These are phyloP conservation scores for Fusarium napiforme DNA, from an alignment of 2,329 filamentous ascomycete species.

Conservation along the genomic window DNA sequence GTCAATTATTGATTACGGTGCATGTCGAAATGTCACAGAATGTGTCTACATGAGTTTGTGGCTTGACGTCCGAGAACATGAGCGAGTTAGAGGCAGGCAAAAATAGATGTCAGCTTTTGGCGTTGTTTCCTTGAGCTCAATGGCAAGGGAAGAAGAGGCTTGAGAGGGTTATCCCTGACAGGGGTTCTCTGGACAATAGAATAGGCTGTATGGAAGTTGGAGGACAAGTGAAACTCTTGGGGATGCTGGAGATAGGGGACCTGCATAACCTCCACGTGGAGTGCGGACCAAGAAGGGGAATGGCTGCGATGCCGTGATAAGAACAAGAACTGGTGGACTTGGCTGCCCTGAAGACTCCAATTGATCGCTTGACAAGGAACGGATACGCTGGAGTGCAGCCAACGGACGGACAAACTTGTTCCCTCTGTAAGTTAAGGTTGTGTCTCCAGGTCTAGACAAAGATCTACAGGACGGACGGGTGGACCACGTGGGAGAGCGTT, in stretches of 20 bases:
- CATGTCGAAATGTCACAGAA: slow-evolving; percentile 2
- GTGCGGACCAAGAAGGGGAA: slow-evolving; percentile 18
- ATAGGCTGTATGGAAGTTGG: not conserved
- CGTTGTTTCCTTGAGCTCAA: not conserved
- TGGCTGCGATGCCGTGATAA: slow-evolving; percentile 22
- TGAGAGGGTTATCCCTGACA: slow-evolving; percentile 12
- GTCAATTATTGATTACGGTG: not conserved
- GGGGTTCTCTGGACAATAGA: slow-evolving; percentile 1
- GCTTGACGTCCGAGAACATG: slow-evolving; percentile 19
- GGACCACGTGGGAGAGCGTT: slow-evolving; percentile 37
- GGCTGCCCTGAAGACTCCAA: not conserved
- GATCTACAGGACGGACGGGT: slow-evolving; percentile 24
- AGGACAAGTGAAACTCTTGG: slow-evolving; percentile 25
- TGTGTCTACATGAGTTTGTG: slow-evolving; percentile 5
- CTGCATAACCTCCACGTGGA: slow-evolving; percentile 43
- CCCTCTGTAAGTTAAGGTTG: slow-evolving; percentile 17
- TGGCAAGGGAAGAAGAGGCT: not conserved
- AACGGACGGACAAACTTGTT: not conserved
- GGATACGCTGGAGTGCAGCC: not conserved
- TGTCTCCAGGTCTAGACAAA: not conserved
- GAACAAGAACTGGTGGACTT: not conserved
- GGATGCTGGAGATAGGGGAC: slow-evolving; percentile 38
- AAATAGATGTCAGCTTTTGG: slow-evolving; percentile 1
- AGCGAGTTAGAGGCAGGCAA: not conserved
- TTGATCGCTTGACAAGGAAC: not conserved